Percentiles rank a stretch among this genome's conserved stretches.
phyloP scores from a whole-genome alignment of 495 filamentous ascomycete genomes.

The Bryoglossum gracile region DNA sequence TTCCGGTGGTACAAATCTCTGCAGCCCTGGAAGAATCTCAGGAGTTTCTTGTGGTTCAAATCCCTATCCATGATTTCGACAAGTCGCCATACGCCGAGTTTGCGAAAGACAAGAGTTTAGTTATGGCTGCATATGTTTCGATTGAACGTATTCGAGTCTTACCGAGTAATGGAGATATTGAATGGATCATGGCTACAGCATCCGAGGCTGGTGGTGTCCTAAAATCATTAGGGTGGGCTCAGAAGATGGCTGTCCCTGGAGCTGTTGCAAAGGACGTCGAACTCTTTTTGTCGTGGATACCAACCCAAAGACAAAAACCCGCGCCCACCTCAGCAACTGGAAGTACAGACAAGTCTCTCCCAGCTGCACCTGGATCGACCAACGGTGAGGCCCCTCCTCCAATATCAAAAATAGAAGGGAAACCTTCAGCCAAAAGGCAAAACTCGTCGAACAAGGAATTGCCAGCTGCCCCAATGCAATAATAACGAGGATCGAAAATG shows the following conservation, averaged over 20 bases:
- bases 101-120: constrained; percentile 34
- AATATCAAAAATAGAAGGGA: constrained; percentile 7
- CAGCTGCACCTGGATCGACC: constrained; percentile 1
- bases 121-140: constrained; percentile 50
- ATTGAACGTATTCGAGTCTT: constrained; percentile 49
- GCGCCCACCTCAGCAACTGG: constrained; percentile 7
- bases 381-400: constrained; percentile 2
- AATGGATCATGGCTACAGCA: constrained; percentile 67
- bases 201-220: constrained; percentile 60
- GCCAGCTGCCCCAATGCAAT: constrained; percentile 11
- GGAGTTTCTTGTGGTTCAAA: constrained; percentile 49
- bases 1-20: constrained; percentile 44
- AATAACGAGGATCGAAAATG: too few relatives aligned
- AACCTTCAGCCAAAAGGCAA: background rate
- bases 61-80: constrained; percentile 40
- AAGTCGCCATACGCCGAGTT: constrained; percentile 27
- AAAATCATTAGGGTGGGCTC: constrained; percentile 59
- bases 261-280: constrained; percentile 67
- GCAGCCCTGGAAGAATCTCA: constrained; percentile 18
- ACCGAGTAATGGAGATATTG: constrained; percentile 35
- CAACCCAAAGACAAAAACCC: constrained; percentile 28
- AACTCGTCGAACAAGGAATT: constrained; percentile 15
- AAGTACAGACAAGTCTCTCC: constrained; percentile 7
- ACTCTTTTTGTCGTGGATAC: constrained; percentile 57
- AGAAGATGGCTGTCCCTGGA: constrained; percentile 56